Evolutionary conservation across 345 rosid genomes (phyloP).

Genomic region (Eucalyptus rudis): DNA sequence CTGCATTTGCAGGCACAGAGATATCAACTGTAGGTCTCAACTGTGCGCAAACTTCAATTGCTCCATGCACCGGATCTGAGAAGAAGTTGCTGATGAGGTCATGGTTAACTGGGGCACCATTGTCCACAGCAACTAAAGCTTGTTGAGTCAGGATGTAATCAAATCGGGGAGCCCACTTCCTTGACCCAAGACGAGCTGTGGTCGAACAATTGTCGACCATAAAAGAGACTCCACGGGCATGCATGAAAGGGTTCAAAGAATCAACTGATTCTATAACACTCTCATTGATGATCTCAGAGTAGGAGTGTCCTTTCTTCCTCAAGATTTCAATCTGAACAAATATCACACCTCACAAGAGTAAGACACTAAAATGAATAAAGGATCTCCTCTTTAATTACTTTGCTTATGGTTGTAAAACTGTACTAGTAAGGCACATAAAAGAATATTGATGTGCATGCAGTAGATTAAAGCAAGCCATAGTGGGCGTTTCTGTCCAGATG

Average conservation of each 20-base stretch:
- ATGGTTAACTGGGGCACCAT: constrained; percentile 38
- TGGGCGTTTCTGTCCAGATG: neutral
- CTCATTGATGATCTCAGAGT: constrained; percentile 91
- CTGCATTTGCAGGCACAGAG: constrained; percentile 77
- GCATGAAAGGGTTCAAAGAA: constrained; percentile 93
- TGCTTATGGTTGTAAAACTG: neutral
- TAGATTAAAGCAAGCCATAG: neutral
- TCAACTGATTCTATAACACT: constrained; percentile 90
- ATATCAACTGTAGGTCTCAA: constrained; percentile 86
- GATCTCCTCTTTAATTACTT: neutral
- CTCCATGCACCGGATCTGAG: constrained; percentile 84
- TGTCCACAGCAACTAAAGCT: constrained; percentile 65
- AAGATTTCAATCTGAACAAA: constrained; percentile 60
- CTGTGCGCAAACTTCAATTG: constrained; percentile 68
- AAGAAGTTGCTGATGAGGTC: constrained; percentile 85
- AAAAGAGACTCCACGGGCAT: constrained; percentile 91
- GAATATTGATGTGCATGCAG: neutral
- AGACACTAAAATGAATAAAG: neutral
- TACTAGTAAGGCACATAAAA: neutral
- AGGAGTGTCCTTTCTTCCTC: constrained; percentile 96
- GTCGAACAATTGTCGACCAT: constrained; percentile 97
- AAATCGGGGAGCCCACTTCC: constrained; percentile 93
- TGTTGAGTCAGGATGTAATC: constrained; percentile 81
- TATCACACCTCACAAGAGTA: neutral
- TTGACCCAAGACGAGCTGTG: constrained; percentile 84